Conservation (phyloP, 1,139 yeast species). For the Candida frijolesensis region DNA sequence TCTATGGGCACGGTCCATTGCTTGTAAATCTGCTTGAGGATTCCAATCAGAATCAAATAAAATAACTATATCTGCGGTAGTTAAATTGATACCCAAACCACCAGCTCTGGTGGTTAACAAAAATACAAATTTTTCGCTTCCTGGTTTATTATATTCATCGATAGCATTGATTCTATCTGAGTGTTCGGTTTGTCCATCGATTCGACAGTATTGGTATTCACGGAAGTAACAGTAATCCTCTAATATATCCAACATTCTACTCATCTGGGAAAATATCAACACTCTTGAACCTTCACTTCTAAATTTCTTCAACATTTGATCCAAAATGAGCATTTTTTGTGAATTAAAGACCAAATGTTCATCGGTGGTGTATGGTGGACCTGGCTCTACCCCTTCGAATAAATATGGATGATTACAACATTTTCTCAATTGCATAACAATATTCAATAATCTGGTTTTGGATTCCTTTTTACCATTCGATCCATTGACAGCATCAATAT, state of each 20-base stretch:
- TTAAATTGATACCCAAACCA: slow-evolving; percentile 81
- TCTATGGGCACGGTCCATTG: slow-evolving; percentile 88
- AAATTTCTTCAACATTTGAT: slow-evolving; percentile 62
- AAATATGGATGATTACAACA: slow-evolving; percentile 84
- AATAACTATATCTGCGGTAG: slow-evolving; percentile 74
- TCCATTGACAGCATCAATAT: slow-evolving; percentile 82
- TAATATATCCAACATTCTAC: slow-evolving; percentile 74
- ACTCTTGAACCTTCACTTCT: slow-evolving; percentile 74
- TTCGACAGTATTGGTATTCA: slow-evolving; percentile 69
- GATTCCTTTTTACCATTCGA: slow-evolving; percentile 75
- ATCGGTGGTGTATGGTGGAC: slow-evolving; percentile 83
- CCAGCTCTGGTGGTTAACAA: slow-evolving; percentile 82
- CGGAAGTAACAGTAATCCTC: slow-evolving; percentile 78
- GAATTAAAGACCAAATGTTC: slow-evolving; percentile 76
- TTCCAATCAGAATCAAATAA: slow-evolving; percentile 84
- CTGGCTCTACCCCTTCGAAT: slow-evolving; percentile 87
- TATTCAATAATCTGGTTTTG: slow-evolving; percentile 71
- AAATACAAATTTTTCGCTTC: slow-evolving; percentile 68
- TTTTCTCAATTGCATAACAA: slow-evolving; percentile 81
- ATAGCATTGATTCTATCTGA: slow-evolving; percentile 74
- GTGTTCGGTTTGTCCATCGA: slow-evolving; percentile 82
- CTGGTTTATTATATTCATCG: slow-evolving; percentile 75
- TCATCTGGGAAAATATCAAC: slow-evolving; percentile 79
- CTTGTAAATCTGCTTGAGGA: slow-evolving; percentile 86
- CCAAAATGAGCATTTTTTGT: slow-evolving; percentile 72